Percentiles rank a stretch among this genome's conserved stretches.
Evolutionary conservation across 192 early-diverging fungal genomes (phyloP).

Genomic region (Gamsiella multidivaricata): DNA sequence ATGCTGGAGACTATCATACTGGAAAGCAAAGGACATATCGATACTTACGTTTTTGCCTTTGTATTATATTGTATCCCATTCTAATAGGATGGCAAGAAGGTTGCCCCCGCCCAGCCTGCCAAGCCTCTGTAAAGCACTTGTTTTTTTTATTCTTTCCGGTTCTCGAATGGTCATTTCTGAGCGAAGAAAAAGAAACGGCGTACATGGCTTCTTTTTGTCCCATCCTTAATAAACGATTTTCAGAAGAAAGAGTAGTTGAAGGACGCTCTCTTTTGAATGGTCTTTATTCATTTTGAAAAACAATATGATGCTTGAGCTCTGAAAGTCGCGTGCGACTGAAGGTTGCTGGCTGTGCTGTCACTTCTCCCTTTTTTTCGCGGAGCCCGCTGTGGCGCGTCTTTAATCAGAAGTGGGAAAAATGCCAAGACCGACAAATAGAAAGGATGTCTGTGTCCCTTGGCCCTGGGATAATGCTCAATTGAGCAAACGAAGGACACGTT

Average conservation of each 20-base stretch:
- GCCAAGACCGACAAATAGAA: no score
- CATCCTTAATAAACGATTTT: constrained; percentile 39
- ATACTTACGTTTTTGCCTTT: no score
- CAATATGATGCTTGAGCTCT: no score
- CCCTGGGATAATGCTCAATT: no score
- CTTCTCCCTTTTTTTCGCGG: background rate
- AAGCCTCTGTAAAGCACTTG: constrained; percentile 53
- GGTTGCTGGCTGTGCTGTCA: background rate
- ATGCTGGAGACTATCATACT: no score
- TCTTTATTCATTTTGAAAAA: constrained; percentile 31
- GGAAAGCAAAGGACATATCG: no score
- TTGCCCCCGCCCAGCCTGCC: constrained; percentile 54
- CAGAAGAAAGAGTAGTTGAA: constrained; percentile 37
- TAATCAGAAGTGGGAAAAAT: background rate
- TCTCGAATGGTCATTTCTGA: no score
- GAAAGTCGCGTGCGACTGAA: no score
- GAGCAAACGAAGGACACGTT: no score
- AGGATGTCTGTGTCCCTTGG: no score
- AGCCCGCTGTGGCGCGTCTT: no score
- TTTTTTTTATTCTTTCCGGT: constrained; percentile 2
- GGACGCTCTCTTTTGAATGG: constrained; percentile 29
- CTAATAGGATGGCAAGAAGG: constrained; percentile 74
- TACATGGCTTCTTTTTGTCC: no score
- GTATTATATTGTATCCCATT: background rate
- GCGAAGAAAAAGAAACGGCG: constrained; percentile 2